phyloP scores from a whole-genome alignment of 1,284 basidiomycete species.

The Fomitiporia mediterranea region DNA sequence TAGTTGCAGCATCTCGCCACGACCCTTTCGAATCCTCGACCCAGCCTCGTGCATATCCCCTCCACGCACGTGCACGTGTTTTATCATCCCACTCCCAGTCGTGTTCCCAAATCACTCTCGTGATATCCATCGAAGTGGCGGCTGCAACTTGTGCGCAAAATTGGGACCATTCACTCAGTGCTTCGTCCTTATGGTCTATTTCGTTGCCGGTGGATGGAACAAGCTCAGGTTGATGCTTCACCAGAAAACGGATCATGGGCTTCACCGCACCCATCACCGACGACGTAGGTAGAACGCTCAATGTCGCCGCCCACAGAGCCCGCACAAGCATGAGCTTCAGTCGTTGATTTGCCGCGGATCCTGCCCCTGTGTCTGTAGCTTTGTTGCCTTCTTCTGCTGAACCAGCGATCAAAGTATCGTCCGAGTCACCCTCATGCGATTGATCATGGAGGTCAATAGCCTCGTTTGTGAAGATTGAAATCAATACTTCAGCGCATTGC shows the following conservation, averaged over 20 bases:
- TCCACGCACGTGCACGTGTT: slow-evolving; percentile 37
- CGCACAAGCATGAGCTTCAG: slow-evolving; percentile 50
- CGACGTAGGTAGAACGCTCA: slow-evolving; percentile 37
- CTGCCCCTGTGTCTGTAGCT: slow-evolving; percentile 16
- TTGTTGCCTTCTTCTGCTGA: not conserved
- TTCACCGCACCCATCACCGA: slow-evolving; percentile 40
- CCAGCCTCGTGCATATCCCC: slow-evolving; percentile 53
- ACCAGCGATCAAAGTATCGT: not conserved
- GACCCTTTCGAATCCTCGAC: slow-evolving; percentile 31
- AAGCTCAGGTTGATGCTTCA: slow-evolving; percentile 44
- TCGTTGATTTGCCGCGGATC: slow-evolving; percentile 34
- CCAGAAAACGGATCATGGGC: slow-evolving; percentile 43
- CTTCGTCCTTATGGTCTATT: slow-evolving; percentile 20
- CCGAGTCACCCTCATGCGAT: not conserved
- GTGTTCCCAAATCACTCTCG: slow-evolving; percentile 19
- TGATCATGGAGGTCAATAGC: slow-evolving; percentile 39
- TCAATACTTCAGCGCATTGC: slow-evolving; percentile 40
- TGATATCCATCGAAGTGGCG: slow-evolving; percentile 20
- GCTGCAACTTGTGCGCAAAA: slow-evolving; percentile 50
- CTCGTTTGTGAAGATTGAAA: slow-evolving; percentile 48
- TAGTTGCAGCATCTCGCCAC: slow-evolving; percentile 52
- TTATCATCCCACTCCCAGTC: slow-evolving; percentile 38
- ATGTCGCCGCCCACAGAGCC: slow-evolving; percentile 49
- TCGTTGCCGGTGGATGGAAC: slow-evolving; percentile 38
- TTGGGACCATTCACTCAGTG: slow-evolving; percentile 51